Evolutionary conservation across 1,139 yeast species (phyloP), one percentile per base, ranked within the genome.

Genomic region (Wickerhamomyces sp.): DNA sequence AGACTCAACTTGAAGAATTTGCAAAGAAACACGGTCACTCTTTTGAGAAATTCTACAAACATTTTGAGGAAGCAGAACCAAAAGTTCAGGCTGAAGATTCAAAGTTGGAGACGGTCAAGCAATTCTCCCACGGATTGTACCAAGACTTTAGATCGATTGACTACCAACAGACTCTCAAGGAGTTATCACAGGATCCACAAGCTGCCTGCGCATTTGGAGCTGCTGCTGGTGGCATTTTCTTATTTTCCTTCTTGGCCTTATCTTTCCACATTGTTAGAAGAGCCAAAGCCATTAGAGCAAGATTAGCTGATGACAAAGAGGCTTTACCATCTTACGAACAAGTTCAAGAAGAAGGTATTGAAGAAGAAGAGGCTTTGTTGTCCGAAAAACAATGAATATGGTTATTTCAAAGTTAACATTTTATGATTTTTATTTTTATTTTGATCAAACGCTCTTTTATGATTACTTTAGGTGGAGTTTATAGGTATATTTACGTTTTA

Each of bases 181-280:
- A 32, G 13, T 39, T 47, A n/a, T 31, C 43, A 9, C 19, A 39
- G 16, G 26, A 40, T n/a, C 38, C 40, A 9, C 46, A 38, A 24
- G 43, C 48, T 19, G 22, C 43, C n/a, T 42, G 46, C 30, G 43
- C 47, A 5, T 29, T 40, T 17, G 40, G 36, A 30, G 39, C 35
- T 14, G 27, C 44, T 25, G 21, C 43, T 22, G 40, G 44, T 32
- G 45, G 46, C 19, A 16, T 40, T 15, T 22, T 34, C 18, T 7
- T 47, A 13, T 31, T 40, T 33, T 24, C 31, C 24, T n/a, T 39
- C 29, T 10, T 41, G 26, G 19, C 37, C 27, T 22, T 39, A n/a
- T 17, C 39, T 24, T 36, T 37, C 7, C 30, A 28, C 16, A 31
- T 38, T 26, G 25, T 20, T 24, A 35, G 33, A 19, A 28, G 36